Evolutionary conservation across 805 yeast genomes (phyloP), one percentile per base, ranked within the genome.

Genomic region (Saccharomycopsis sp.): DNA sequence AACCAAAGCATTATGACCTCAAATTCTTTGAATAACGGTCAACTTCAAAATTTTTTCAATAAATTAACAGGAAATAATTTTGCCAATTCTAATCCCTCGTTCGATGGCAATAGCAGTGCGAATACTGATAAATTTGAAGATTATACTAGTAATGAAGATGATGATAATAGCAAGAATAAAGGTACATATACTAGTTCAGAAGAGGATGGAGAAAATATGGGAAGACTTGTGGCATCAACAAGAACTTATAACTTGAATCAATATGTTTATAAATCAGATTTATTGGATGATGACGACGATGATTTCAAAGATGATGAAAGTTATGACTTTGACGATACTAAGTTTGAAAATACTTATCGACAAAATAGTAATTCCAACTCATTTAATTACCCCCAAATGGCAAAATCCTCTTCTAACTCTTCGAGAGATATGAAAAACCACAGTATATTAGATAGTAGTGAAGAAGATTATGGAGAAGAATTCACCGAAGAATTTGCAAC

Each of bases 231-330:
- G 6, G 36, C 42, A 4, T 40, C 45, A 4, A 40, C 38, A 3
- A 40, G 37, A 28, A 37, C 40, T 3, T 44, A 44, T 29, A 37
- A 44, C 25, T 29, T 45, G 5, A 43, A 42, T 15, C 34, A 37
- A 17, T 45, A 37, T 21, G 34, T 45, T 14, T 38, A 36, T 13
- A 37, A 40, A 23, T 32, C 38, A 8, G 46, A 40, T 12, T 20
- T 42, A n/a, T 33, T 38, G 17, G 46, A 43, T 18, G 42, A 40
- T 37, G 41, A 34, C 19, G 38, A 32, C 14, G 37, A 37, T 18
- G 35, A 32, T 18, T 30, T 30, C 3, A 17, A 30, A 10, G 21
- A 19, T n/a, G 8, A 19, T 19, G 35, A 32, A 8, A n/a, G 15
- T 21, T 9, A 19, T 32, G 35, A 32, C 15, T 9, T 10, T 19